Base-by-base conservation (phyloP, 345 rosid species). In the Eucalyptus camaldulensis region DNA sequence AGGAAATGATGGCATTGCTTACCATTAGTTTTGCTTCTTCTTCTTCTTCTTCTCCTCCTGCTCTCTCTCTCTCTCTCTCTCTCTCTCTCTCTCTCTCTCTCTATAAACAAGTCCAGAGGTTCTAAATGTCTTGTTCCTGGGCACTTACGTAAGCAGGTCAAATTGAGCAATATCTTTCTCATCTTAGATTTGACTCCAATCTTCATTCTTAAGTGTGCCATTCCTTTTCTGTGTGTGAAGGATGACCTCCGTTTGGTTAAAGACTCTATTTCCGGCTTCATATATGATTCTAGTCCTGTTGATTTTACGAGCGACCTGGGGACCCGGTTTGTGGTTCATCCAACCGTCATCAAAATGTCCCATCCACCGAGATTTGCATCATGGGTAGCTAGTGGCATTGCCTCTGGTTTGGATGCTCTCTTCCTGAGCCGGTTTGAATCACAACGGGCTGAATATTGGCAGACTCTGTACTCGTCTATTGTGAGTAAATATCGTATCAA, bases 301-400 rank as follows among this genome's bases (percentile, higher is more conserved):
- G 99, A 97, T 95, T 97, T 96, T 92, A 95, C 98, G 4, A 95
- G 97, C 67, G 98, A 96, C 92, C 43, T 96, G 91, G 99, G 99
- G 80, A 90, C 95, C 60, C 88, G 91, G 87, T 96, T 97, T 90
- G 93, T 91, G 10, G 97, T 95, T 89, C 97, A 97, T 90, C 99
- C 99, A 69, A 88, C 97, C 43, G 95, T 96, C 86, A 92, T 96
- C 33, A 95, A 90, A 87, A 93, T 95, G 93, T 92, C 97, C 81
- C 93, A 90, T 88, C 98, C 99, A 5, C 98, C 98, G 87, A 95
- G 91, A 93, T 89, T 96, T 56, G 90, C 93, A 51, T 93, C 95
- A 22, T 94, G 98, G 99, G 89, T 95, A 60, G 97, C 98, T 21
- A 96, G 94, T 90, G 90, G 95, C 90, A 94, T 96, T 91, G 94